Conservation (phyloP, 2,329 filamentous ascomycete genomes). For the Chrysoporthe puriensis region DNA sequence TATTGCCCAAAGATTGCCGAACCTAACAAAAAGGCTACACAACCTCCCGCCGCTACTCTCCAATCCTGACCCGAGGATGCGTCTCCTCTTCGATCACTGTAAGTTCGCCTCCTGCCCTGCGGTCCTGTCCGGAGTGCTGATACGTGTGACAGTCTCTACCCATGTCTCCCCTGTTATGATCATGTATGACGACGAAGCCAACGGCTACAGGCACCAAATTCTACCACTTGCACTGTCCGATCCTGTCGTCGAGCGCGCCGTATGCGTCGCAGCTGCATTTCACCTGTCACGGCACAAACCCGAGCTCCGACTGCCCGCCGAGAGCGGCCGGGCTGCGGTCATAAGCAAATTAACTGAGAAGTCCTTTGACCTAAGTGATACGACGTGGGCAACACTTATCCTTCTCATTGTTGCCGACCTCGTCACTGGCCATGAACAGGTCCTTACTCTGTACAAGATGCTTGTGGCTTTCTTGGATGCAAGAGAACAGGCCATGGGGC, state of each 20-base stretch:
- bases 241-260: slow-evolving; percentile 25
- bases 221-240: slow-evolving; percentile 22
- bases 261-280: slow-evolving; percentile 28
- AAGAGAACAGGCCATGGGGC: background rate
- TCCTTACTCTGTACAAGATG: slow-evolving; percentile 25
- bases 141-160: slow-evolving; percentile 3
- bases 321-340: slow-evolving; percentile 24
- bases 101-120: background rate
- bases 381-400: slow-evolving; percentile 24
- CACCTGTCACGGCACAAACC: slow-evolving; percentile 22
- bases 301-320: slow-evolving; percentile 27
- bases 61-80: slow-evolving; percentile 14
- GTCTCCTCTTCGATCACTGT: slow-evolving; percentile 27
- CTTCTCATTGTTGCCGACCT: slow-evolving; percentile 26
- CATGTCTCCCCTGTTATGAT: slow-evolving; percentile 28
- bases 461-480: slow-evolving; percentile 24
- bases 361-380: slow-evolving; percentile 20
- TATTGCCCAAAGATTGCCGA: background rate
- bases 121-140: background rate
- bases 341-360: slow-evolving; percentile 19
- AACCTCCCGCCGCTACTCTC: slow-evolving; percentile 20
- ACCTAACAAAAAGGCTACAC: background rate
- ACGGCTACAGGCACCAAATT: slow-evolving; percentile 27
- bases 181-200: slow-evolving; percentile 26
- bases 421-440: slow-evolving; percentile 26